Conservation (phyloP, 495 filamentous ascomycete species). For the Annulohypoxylon moriforme region DNA sequence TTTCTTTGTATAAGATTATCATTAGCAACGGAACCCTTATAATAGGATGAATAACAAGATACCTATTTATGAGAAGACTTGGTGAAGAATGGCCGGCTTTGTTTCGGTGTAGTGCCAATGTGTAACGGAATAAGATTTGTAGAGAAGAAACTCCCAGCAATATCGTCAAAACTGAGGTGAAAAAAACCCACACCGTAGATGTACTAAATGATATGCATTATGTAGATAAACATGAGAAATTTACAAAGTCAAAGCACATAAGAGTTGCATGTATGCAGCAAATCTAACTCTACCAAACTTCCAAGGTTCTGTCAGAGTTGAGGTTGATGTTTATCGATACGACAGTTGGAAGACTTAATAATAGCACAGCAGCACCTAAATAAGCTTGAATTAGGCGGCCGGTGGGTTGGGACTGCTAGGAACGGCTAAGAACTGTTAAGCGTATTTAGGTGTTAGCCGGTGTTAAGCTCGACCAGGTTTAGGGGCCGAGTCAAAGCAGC, state of each 20-base stretch:
- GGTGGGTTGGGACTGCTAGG: slow-evolving; percentile 11
- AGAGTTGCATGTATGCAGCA: not conserved
- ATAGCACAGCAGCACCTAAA: not conserved
- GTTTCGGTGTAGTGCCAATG: no score
- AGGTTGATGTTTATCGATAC: not conserved
- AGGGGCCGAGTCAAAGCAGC: not conserved
- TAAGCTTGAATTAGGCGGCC: slow-evolving; percentile 4
- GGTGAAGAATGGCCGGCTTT: no score
- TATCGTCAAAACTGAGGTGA: not conserved
- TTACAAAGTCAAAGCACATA: not conserved
- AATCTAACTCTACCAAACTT: not conserved
- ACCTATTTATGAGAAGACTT: no score
- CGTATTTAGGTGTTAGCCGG: slow-evolving; percentile 3
- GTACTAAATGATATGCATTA: not conserved
- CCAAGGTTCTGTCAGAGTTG: not conserved
- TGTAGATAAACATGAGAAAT: not conserved
- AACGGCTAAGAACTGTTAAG: not conserved
- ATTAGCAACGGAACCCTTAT: no score
- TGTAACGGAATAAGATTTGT: no score
- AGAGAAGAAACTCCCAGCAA: not conserved
- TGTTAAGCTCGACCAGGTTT: not conserved
- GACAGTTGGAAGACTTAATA: not conserved
- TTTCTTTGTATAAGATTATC: no score
- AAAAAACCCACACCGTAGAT: not conserved
- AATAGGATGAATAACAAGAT: no score